Evolutionary conservation across 2,329 filamentous ascomycete genomes (phyloP), one percentile per base, ranked within the genome.

Genomic region (Diaporthe longicolla): DNA sequence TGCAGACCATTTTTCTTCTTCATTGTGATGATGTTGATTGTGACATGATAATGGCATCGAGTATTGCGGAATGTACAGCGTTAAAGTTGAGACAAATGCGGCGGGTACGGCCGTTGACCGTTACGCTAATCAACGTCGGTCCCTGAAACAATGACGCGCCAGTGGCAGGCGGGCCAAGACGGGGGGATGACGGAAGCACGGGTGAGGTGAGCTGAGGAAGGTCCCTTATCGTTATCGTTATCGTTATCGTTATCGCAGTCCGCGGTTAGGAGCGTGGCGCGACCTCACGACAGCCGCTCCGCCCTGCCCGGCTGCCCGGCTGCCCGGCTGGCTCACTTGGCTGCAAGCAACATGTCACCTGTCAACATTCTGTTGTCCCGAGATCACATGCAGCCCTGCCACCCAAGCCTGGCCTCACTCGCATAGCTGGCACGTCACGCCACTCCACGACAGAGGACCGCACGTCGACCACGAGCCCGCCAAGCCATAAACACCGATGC

Each of bases 161-260:
- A 32, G 29, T 32, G 29, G 29, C 29, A 32, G 26, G 32, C 26
- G n/a, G 59, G 48, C 37, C 21, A n/a, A 35, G 59, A 63, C 26
- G 58, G 24, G 37, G 37, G 19, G 10, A 24, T 13, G 19, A 26
- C 40, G 37, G 59, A 15, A 29, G 26, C 26, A 29, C 29, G 5
- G 29, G 29, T 29, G 26, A 35, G 24, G 40, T 43, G 19, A 19
- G 35, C 4, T 10, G 11, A 13, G 13, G 40, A 19, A 35, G 9
- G 26, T n/a, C n/a, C n/a, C n/a, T 54, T 68, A 68, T 68, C 63
- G 32, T 54, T 68, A 68, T 68, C 63, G 61, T 54, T 68, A 68
- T 68, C 63, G 32, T 54, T 68, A 68, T 68, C 63, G 32, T 54
- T 68, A 68, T 68, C 63, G 61, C 13, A 21, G 58, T 17, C 15